Base-by-base conservation (phyloP, 148 eudicot species). In the Rhododendron simsii region DNA sequence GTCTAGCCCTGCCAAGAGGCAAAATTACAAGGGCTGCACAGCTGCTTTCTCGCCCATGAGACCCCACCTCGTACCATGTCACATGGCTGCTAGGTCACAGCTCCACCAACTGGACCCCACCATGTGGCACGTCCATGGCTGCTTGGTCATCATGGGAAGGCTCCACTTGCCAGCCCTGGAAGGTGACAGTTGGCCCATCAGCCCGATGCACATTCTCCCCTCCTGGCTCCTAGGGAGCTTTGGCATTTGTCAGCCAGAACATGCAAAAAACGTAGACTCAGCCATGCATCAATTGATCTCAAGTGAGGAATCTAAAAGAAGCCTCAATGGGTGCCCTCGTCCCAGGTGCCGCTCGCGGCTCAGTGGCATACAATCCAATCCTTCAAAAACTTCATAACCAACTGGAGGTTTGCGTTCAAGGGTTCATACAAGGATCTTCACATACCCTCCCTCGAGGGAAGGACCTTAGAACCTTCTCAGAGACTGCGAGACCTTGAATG, bases 181-280 rank as follows among this genome's bases (percentile, higher is more conserved):
- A 69, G 76, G 73, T 65, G 33, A n/a, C 73, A 69, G 37, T 26
- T 65, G 73, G 73, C 30, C 74, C 39, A 69, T 28, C 76, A 69
- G 37, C 76, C 76, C 2, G 37, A 30, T 12, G 39, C 37, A 69
- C 15, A 11, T 28, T 69, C 76, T 69, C 76, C 75, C 20, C 37
- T 69, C 16, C 18, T 30, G 44, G 59, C 12, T 47, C 12, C 10
- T 47, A 47, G 76, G 76, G 2, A 69, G 76, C 76, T 30, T 30
- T 30, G 76, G 18, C 76, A 69, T 28, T 67, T 96, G 74, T 28
- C 76, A 69, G 76, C 74, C 35, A 67, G 76, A 69, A 18, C 35
- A 9, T 26, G 35, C 74, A 35, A 69, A 69, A n/a, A 30, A 13
- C 20, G 4, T 69, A 20, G 76, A 28, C 39, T 30, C 18, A 6